Evolutionary conservation across 768 basidiomycete genomes (phyloP).

Genomic region (Rhodotorula toruloides): DNA sequence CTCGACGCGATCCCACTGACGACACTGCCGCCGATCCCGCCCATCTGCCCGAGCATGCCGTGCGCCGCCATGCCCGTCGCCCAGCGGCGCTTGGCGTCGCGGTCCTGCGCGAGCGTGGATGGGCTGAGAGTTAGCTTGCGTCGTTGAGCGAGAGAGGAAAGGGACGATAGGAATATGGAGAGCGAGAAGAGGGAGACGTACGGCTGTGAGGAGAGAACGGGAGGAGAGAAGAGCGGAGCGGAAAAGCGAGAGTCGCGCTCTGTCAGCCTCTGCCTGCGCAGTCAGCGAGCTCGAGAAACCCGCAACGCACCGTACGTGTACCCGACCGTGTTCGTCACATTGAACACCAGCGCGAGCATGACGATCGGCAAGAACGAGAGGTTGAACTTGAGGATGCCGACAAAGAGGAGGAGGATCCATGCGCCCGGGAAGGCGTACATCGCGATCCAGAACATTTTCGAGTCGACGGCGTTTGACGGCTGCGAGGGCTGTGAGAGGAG

Average conservation of each 20-base stretch:
- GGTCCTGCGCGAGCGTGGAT: constrained; percentile 53
- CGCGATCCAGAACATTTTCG: constrained; percentile 43
- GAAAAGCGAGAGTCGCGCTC: not conserved
- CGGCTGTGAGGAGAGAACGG: constrained; percentile 1
- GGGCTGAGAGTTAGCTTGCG: not conserved
- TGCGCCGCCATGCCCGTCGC: constrained; percentile 67
- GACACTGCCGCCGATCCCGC: constrained; percentile 78
- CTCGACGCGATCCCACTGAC: constrained; percentile 75
- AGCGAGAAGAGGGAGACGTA: not conserved
- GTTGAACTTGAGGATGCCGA: constrained; percentile 71
- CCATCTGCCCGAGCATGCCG: constrained; percentile 66
- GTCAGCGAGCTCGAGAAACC: not conserved
- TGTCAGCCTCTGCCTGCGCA: too few relatives aligned
- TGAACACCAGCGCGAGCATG: constrained; percentile 87
- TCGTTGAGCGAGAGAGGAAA: too few relatives aligned
- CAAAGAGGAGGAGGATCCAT: constrained; percentile 79
- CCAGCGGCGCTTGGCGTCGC: constrained; percentile 90
- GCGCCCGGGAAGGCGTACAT: constrained; percentile 63
- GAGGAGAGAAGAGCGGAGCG: not conserved
- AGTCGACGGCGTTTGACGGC: constrained; percentile 80
- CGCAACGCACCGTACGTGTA: constrained; percentile 80
- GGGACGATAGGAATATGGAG: not conserved
- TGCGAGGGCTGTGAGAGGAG: constrained; percentile 28
- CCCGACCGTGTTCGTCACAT: constrained; percentile 87
- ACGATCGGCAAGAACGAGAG: constrained; percentile 90